These are phyloP conservation scores for Scutellaria baicalensis DNA, from an alignment of 257 asterid genomes.

Conservation along the genomic window DNA sequence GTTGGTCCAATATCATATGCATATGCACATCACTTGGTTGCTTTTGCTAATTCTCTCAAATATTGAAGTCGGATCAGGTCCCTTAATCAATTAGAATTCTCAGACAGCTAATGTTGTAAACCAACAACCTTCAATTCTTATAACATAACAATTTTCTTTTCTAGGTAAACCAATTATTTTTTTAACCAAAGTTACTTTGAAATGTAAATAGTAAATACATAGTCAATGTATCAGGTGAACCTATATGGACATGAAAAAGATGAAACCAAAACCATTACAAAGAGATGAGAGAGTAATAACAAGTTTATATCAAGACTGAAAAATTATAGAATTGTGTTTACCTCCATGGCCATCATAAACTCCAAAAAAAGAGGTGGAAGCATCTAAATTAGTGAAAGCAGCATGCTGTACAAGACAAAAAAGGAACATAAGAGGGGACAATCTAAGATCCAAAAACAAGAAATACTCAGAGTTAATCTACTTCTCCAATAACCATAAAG, in stretches of 20 bases:
- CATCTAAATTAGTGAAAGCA: slow-evolving; percentile 68
- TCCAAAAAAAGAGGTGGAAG: slow-evolving; percentile 80
- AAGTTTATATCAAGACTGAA: background rate
- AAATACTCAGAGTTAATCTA: background rate
- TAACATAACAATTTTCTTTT: background rate
- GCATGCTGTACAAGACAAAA: slow-evolving; percentile 71
- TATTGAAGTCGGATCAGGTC: background rate
- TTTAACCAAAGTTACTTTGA: background rate
- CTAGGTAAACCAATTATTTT: slow-evolving; percentile 6
- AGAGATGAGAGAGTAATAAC: background rate
- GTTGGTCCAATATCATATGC: slow-evolving; percentile 4
- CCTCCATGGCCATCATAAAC: slow-evolving; percentile 99
- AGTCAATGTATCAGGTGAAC: background rate
- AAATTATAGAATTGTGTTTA: slow-evolving; percentile 27
- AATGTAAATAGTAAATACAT: background rate
- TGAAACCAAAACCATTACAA: background rate
- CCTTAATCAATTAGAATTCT: slow-evolving; percentile 11
- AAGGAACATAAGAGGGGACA: background rate
- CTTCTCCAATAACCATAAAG: slow-evolving; percentile 3
- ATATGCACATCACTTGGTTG: background rate
- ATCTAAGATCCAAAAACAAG: background rate
- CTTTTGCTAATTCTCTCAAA: background rate
- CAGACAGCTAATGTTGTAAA: background rate
- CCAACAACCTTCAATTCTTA: slow-evolving; percentile 1
- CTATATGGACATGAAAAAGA: background rate